Evolutionary conservation across 345 rosid species (phyloP).

Genomic region (Boechera retrofracta): DNA sequence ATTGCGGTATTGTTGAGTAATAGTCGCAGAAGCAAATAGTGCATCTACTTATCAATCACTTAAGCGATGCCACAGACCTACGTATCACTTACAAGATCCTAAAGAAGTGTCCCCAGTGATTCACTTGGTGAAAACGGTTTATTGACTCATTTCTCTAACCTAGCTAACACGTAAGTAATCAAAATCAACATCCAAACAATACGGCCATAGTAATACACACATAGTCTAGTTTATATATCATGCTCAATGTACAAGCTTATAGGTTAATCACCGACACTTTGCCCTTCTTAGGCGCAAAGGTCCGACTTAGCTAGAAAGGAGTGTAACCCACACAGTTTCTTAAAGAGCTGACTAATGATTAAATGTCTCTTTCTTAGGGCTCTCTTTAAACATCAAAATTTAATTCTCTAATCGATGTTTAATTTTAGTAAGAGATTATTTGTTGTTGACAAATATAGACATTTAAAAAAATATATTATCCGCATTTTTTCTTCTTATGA

Average conservation of each 20-base stretch:
- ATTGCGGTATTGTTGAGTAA: not conserved
- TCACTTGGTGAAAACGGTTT: not conserved
- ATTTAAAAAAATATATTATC: not conserved
- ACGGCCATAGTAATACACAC: not conserved
- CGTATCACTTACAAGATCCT: not conserved
- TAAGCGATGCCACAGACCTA: not conserved
- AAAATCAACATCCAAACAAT: not conserved
- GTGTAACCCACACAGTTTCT: not conserved
- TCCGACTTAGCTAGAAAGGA: not conserved
- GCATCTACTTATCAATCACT: not conserved
- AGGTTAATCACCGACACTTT: not conserved
- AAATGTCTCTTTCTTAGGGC: not conserved
- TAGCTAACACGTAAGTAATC: not conserved
- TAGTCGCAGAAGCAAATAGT: not conserved
- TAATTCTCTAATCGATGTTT: not conserved
- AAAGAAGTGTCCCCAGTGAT: not conserved
- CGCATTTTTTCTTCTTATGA: not conserved
- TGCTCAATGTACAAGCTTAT: not conserved
- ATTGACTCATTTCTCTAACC: not conserved
- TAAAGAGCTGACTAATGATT: not conserved
- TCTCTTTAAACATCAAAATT: not conserved
- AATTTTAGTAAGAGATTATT: not conserved
- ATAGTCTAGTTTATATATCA: not conserved
- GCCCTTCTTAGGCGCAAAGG: constrained; percentile 16
- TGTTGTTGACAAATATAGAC: not conserved